phyloP scores from a whole-genome alignment of 108 stramenopile genomes.

The Skeletonema menzelii region DNA sequence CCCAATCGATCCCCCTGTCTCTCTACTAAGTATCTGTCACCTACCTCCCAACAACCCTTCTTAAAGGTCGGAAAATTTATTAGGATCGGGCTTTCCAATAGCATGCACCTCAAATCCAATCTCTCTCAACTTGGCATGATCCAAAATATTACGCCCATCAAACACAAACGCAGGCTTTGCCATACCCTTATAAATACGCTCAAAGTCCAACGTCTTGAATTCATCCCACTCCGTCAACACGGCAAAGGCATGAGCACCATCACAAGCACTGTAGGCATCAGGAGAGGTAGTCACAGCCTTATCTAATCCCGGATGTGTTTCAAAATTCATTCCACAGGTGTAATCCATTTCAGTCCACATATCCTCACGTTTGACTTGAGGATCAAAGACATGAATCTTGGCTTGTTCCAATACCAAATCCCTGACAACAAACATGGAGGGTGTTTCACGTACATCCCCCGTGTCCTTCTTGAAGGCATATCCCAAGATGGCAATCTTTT shows the following conservation, averaged over 20 bases:
- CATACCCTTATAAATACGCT: constrained; percentile 93
- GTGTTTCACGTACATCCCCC: constrained; percentile 98
- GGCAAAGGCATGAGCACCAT: constrained; percentile 96
- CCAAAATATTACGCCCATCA: constrained; percentile 96
- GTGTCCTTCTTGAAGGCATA: constrained; percentile 99
- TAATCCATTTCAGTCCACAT: constrained; percentile 98
- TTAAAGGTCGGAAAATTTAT: constrained; percentile 76
- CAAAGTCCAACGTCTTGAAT: constrained; percentile 95
- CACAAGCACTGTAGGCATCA: constrained; percentile 89
- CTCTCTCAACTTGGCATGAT: constrained; percentile 86
- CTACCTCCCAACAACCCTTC: background rate
- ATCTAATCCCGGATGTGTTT: constrained; percentile 80
- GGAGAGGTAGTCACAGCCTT: constrained; percentile 78
- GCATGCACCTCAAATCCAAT: constrained; percentile 99
- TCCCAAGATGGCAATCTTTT: constrained; percentile 98
- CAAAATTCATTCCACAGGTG: constrained; percentile 89
- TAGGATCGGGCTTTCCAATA: constrained; percentile 92
- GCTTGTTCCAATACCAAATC: constrained; percentile 95
- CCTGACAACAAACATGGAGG: constrained; percentile 95
- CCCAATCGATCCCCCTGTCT: background rate
- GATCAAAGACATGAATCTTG: constrained; percentile 94
- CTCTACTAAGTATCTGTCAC: background rate
- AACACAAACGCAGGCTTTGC: constrained; percentile 99
- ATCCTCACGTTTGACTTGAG: constrained; percentile 95
- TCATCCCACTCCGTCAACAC: constrained; percentile 99